Evolutionary conservation across 805 yeast genomes (phyloP).

Genomic region (Ogataea allantospora): DNA sequence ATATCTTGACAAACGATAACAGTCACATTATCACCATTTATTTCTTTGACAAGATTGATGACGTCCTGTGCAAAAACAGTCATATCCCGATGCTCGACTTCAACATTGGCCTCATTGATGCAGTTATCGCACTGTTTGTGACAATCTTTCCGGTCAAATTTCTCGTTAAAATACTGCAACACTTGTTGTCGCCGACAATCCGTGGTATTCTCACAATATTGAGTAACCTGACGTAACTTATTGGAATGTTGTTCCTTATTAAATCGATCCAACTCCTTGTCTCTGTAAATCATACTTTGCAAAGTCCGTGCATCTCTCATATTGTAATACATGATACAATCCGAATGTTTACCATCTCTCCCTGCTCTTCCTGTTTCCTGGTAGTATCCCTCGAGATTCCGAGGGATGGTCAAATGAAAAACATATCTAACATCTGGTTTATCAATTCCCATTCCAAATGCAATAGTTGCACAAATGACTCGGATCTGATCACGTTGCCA

Average conservation of each 20-base stretch:
- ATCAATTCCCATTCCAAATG: slow-evolving; percentile 99
- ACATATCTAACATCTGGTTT: slow-evolving; percentile 94
- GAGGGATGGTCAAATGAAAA: slow-evolving; percentile 81
- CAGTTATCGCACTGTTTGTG: slow-evolving; percentile 85
- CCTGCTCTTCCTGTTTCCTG: slow-evolving; percentile 99
- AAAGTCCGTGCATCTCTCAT: slow-evolving; percentile 77
- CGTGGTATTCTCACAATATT: slow-evolving; percentile 85
- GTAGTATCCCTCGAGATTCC: slow-evolving; percentile 92
- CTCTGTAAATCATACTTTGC: slow-evolving; percentile 75
- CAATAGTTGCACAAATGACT: slow-evolving; percentile 94
- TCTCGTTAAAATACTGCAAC: slow-evolving; percentile 85
- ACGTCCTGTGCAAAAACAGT: slow-evolving; percentile 62
- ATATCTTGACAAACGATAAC: slow-evolving; percentile 79
- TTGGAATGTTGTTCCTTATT: slow-evolving; percentile 76
- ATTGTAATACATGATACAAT: slow-evolving; percentile 79
- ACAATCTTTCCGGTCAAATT: slow-evolving; percentile 66
- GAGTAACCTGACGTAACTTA: slow-evolving; percentile 78
- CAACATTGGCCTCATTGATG: slow-evolving; percentile 40
- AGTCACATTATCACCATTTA: slow-evolving; percentile 66
- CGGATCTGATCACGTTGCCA: slow-evolving; percentile 79
- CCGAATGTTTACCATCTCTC: slow-evolving; percentile 82
- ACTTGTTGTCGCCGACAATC: slow-evolving; percentile 92
- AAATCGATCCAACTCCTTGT: slow-evolving; percentile 57
- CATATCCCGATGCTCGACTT: slow-evolving; percentile 59
- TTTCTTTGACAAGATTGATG: slow-evolving; percentile 52